phyloP scores from a whole-genome alignment of 23 red algal species.

The Gracilariopsis chorda region DNA sequence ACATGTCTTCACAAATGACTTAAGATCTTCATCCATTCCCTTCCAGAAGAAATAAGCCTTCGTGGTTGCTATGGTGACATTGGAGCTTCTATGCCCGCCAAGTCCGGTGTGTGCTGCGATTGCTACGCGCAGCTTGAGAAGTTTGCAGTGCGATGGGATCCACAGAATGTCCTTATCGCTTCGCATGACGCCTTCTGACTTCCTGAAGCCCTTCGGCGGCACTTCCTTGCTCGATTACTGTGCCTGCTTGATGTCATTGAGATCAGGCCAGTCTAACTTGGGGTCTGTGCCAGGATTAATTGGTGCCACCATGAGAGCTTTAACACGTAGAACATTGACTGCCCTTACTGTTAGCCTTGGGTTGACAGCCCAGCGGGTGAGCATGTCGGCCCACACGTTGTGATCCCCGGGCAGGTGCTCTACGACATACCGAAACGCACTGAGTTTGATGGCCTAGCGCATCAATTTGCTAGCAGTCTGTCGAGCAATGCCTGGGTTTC shows the following conservation, averaged over 20 bases:
- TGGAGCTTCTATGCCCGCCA: neutral
- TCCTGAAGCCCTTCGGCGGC: neutral
- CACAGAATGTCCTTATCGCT: too few species aligned
- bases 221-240: neutral
- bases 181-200: neutral
- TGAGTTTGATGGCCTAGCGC: constrained; percentile 8
- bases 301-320: neutral
- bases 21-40: neutral
- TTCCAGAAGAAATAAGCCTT: neutral
- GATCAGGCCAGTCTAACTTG: too few species aligned
- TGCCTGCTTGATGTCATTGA: neutral
- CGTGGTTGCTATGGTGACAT: neutral
- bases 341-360: too few species aligned
- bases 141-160: too few species aligned
- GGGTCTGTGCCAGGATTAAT: neutral
- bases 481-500: neutral
- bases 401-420: neutral
- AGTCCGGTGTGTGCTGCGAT: neutral
- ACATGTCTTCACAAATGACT: neutral
- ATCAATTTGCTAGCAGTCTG: constrained; percentile 25
- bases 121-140: neutral
- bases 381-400: constrained; percentile 44
- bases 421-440: constrained; percentile 11
- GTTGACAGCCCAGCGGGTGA: constrained; percentile 2
- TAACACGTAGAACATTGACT: too few species aligned